Base-by-base conservation (phyloP, 1,284 basidiomycete species). In the Trichosporon ovoides region DNA sequence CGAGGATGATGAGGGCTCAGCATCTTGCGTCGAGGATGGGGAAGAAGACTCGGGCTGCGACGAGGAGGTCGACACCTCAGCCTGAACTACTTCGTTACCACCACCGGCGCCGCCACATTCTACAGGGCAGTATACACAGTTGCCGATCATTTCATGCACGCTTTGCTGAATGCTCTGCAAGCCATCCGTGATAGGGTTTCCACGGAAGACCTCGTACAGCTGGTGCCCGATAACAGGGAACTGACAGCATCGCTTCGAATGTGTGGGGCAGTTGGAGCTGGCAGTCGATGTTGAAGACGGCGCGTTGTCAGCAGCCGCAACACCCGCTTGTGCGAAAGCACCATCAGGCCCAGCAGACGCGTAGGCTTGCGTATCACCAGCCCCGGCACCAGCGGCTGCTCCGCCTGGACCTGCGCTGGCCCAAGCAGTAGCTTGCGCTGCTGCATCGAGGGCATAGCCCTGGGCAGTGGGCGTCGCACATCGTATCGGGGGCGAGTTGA, bases 101-200 rank as follows among this genome's bases (percentile, higher is more conserved):
- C 43, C 43, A 2, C 43, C 43, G 7, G 43, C 43, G 43, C 43
- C 43, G 43, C 43, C 43, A 48, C 43, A 48, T 22, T 48, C 43
- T 13, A n/a, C 22, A 22, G 43, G 43, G n/a, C 43, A 48, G 43
- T 16, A 48, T n/a, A 48, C 43, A 48, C 43, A 48, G 22, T 48
- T 48, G 16, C 43, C 43, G 16, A 48, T 48, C 16, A 48, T 28
- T 22, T 48, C 22, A 14, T 48, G 43, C 22, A 48, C 11, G 14
- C 22, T 28, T 22, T 28, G 10, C 22, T 48, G 43, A 16, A 48
- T 48, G 22, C 43, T 22, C 24, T 48, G 5, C 16, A 48, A 14
- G 22, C 43, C 43, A 16, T 48, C 43, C 24, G 43, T 48, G 43
- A 48, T 28, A 12, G 43, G 43, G 24, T 48, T 48, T 16, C 43